Base-by-base conservation (phyloP, 2,329 filamentous ascomycete genomes). In the Trichoderma gracile region DNA sequence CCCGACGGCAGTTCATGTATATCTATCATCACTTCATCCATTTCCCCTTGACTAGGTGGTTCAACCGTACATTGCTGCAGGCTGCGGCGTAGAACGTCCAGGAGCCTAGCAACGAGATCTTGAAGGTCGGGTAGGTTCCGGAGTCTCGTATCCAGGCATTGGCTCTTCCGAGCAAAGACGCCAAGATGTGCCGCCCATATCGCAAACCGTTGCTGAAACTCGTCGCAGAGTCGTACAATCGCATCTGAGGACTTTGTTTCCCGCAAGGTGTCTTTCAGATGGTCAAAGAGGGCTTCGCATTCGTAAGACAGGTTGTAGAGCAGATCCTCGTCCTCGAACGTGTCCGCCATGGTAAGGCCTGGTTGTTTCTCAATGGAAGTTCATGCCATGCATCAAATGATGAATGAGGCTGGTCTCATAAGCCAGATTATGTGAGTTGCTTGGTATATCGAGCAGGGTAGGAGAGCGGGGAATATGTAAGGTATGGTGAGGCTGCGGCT, bases 181-280 rank as follows among this genome's bases (percentile, higher is more conserved):
- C 63, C 66, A n/a, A 67, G 52, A 38, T 67, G 40, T 15, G 63
- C 57, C 1, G 63, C 49, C 65, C 63, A 67, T 54, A 58, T 59
- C 1, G 63, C 57, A 27, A 67, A 66, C 1, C 63, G 50, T 42
- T 63, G 46, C 19, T 67, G 57, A n/a, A 33, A 67, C 17, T 67
- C 66, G 15, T 19, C 6, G 25, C 49, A 63, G 17, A 67, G n/a
- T 8, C 38, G 27, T 1, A 40, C n/a, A 17, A 15, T 30, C 21
- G 19, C 8, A 8, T 12, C 19, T 38, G 33, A 38, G 3, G 12
- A 19, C 12, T 59, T 40, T 14, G 43, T n/a, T 25, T 23, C 38
- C 27, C 10, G 43, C 1, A 40, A 21, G 9, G 5, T 25, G 17
- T 40, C 4, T 14, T 49, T 3, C 5, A 59, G 43, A 6, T 30